Base-by-base conservation (phyloP, 2,329 filamentous ascomycete species). In the Botrytis paeoniae region DNA sequence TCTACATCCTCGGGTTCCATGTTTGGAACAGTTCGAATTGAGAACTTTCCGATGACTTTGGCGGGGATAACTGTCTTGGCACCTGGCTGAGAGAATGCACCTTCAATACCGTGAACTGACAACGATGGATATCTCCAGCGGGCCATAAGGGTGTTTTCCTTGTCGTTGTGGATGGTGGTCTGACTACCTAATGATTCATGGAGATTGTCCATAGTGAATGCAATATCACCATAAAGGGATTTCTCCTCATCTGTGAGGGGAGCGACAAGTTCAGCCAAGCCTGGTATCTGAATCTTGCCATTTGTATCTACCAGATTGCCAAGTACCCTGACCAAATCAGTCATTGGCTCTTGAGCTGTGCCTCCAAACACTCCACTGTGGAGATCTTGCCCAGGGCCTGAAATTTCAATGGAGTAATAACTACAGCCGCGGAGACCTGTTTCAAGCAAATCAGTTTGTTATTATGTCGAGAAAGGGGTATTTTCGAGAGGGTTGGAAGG, bases 41-140 rank as follows among this genome's bases (percentile, higher is more conserved):
- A 97, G 87, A 99, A 99, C 86, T 99, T 99, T 84, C 96, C 96
- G 80, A 92, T 93, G 73, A 99, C 96, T 87, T 98, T 98, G 80
- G 96, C 95, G 4, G 96, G 96, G 79, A 99, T 99, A 80, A 99
- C 96, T 1, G 96, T 99, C 89, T 99, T 99, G 73, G 95, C 96
- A 64, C 96, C 96, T 9, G 95, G 92, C 2, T 93, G 92, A 62
- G 93, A 95, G 86, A 97, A 99, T 69, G 94, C 96, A 74, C 96
- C 96, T 84, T 99, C 96, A 77, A 99, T 85, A 74, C 96, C 96
- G 85, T 99, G 96, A 60, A 99, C 86, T 37, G 95, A 98, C 73
- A 99, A 88, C 20, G 95, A 98, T 1, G 96, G 96, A 83, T 92
- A 96, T 77, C 96, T 89, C 96, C 97, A 99, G 80, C 96, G 92